phyloP scores from a whole-genome alignment of 441 rosid species.

The Geranium incanum region DNA sequence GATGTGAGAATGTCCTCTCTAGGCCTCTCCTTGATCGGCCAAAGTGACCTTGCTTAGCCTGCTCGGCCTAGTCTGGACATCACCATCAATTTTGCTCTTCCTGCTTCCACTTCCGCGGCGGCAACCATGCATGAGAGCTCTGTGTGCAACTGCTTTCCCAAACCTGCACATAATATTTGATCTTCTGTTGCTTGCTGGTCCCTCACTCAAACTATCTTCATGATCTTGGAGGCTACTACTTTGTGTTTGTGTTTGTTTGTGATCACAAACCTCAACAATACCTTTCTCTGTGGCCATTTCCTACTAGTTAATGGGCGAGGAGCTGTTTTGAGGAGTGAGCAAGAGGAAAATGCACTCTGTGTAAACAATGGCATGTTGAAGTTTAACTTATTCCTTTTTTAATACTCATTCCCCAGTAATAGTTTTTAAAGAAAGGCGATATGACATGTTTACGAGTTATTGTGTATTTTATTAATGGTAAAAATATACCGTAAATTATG shows the following conservation, averaged over 20 bases:
- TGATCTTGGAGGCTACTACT: constrained; percentile 12
- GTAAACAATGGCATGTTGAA: too few species aligned
- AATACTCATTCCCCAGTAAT: too few species aligned
- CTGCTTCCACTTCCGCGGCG: constrained; percentile 28
- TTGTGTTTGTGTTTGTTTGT: background rate
- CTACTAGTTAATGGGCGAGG: background rate
- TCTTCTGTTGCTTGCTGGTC: constrained; percentile 4
- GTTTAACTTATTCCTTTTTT: too few species aligned
- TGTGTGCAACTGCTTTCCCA: constrained; percentile 44
- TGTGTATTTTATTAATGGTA: too few species aligned
- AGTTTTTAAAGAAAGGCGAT: too few species aligned
- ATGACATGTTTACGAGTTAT: too few species aligned
- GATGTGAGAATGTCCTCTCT: background rate
- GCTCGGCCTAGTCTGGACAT: constrained; percentile 34
- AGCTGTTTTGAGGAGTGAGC: background rate
- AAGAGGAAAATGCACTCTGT: background rate
- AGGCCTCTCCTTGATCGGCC: constrained; percentile 28
- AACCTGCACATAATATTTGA: constrained; percentile 19
- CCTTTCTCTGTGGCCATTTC: constrained; percentile 36
- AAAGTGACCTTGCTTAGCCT: constrained; percentile 50
- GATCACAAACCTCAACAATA: constrained; percentile 18
- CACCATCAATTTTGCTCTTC: constrained; percentile 27
- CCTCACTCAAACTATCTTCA: constrained; percentile 16
- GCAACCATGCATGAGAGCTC: constrained; percentile 33
- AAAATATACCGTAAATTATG: too few species aligned